Conservation (phyloP, 352 stramenopile genomes). For the Paralagenidium karlingii region DNA sequence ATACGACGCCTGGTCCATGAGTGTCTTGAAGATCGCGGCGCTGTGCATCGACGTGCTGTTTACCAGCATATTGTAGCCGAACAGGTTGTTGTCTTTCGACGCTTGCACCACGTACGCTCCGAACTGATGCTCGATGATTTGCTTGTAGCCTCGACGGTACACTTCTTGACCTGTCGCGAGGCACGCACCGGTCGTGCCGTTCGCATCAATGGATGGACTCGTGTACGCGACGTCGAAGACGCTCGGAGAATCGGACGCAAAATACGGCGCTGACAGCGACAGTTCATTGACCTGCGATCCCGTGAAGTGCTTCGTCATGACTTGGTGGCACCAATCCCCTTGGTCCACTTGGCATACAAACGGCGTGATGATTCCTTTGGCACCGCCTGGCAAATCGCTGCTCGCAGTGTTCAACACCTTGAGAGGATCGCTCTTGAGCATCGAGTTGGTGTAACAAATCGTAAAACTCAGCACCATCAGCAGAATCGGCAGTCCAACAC, state of each 20-base stretch:
- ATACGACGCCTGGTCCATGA: conserved; percentile 45
- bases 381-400: neutral
- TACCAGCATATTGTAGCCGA: conserved; percentile 21
- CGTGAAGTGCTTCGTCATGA: too few relatives aligned
- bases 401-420: conserved; percentile 8
- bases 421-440: conserved; percentile 15
- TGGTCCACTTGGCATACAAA: conserved; percentile 18
- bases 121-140: conserved; percentile 10
- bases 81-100: conserved; percentile 1
- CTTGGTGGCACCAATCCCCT: conserved; percentile 1
- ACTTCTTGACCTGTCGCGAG: conserved; percentile 15
- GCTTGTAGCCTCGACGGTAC: conserved; percentile 9
- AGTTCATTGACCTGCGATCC: conserved; percentile 1
- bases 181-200: conserved; percentile 9
- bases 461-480: conserved; percentile 60
- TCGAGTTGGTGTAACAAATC: conserved; percentile 19
- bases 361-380: conserved; percentile 10
- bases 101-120: conserved; percentile 13
- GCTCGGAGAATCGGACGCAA: conserved; percentile 6
- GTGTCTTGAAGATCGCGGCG: conserved; percentile 33
- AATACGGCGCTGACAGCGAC: conserved; percentile 10
- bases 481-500: conserved; percentile 47
- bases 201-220: conserved; percentile 9
- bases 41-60: conserved; percentile 16
- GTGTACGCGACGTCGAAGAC: conserved; percentile 15